phyloP scores from a whole-genome alignment of 169 alveolate genomes.

The Plasmodium gaboni region DNA sequence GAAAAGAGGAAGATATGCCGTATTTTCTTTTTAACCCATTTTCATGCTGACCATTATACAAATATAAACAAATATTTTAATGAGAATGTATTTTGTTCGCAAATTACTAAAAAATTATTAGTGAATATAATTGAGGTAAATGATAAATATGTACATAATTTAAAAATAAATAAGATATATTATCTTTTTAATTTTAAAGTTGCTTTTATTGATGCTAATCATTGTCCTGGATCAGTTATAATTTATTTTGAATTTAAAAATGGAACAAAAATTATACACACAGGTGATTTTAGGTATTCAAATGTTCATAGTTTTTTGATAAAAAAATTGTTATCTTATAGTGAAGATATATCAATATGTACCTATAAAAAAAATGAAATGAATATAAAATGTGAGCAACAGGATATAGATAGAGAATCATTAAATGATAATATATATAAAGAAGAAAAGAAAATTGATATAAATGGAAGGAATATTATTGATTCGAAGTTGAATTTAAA shows the following conservation, averaged over 20 bases:
- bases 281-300: constrained; percentile 77
- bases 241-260: constrained; percentile 63
- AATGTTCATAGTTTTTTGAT: constrained; percentile 67
- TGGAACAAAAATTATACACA: constrained; percentile 74
- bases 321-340: constrained; percentile 34
- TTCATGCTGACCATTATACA: constrained; percentile 76
- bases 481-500: not conserved
- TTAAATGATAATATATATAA: not conserved
- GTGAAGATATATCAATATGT: not conserved
- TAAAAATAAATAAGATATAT: constrained; percentile 64
- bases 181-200: constrained; percentile 66
- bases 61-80: constrained; percentile 57
- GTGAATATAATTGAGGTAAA: constrained; percentile 56
- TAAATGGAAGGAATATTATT: not conserved
- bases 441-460: not conserved
- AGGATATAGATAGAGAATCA: not conserved
- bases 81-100: constrained; percentile 43
- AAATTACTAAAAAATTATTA: constrained; percentile 59
- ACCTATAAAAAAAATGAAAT: not conserved
- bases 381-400: not conserved
- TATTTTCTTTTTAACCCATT: constrained; percentile 67
- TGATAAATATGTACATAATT: constrained; percentile 68
- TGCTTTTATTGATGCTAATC: constrained; percentile 72
- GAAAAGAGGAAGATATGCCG: constrained; percentile 26
- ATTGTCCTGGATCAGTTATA: constrained; percentile 77